A percentile compares a stretch with the other conserved stretches of the same genome.
Conservation (phyloP, 1,284 basidiomycete genomes). For the Cutaneotrichosporon arboriforme region DNA sequence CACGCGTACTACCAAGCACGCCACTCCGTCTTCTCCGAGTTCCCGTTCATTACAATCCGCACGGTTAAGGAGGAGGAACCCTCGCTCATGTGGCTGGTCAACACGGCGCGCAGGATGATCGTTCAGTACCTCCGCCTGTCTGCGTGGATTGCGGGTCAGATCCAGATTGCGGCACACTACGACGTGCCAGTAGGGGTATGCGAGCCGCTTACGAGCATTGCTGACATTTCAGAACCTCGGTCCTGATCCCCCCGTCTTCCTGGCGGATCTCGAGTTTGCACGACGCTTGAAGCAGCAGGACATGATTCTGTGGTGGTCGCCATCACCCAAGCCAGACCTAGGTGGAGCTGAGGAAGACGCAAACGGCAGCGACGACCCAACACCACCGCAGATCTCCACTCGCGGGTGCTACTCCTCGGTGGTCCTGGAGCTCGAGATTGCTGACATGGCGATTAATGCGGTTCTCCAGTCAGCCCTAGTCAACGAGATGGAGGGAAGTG, state of each 20-base stretch:
- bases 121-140: constrained; percentile 74
- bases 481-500: constrained; percentile 60
- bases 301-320: constrained; percentile 95
- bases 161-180: constrained; percentile 81
- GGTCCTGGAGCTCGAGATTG: constrained; percentile 80
- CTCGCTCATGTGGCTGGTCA: constrained; percentile 53
- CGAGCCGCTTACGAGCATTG: constrained; percentile 25
- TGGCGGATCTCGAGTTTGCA: constrained; percentile 88
- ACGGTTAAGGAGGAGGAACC: constrained; percentile 60
- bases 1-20: constrained; percentile 75
- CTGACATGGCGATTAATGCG: constrained; percentile 89
- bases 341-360: constrained; percentile 89
- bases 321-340: constrained; percentile 80
- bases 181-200: constrained; percentile 72
- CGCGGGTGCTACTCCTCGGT: constrained; percentile 90
- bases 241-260: constrained; percentile 76
- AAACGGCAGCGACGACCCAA: constrained; percentile 68
- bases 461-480: constrained; percentile 75
- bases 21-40: constrained; percentile 68
- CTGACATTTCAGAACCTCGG: constrained; percentile 62
- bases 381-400: constrained; percentile 75
- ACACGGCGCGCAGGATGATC: constrained; percentile 62
- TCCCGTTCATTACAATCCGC: constrained; percentile 83
- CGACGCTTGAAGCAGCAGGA: constrained; percentile 80
- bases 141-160: constrained; percentile 71